phyloP scores from a whole-genome alignment of 2,329 filamentous ascomycete genomes.

The Mycogone perniciosa region DNA sequence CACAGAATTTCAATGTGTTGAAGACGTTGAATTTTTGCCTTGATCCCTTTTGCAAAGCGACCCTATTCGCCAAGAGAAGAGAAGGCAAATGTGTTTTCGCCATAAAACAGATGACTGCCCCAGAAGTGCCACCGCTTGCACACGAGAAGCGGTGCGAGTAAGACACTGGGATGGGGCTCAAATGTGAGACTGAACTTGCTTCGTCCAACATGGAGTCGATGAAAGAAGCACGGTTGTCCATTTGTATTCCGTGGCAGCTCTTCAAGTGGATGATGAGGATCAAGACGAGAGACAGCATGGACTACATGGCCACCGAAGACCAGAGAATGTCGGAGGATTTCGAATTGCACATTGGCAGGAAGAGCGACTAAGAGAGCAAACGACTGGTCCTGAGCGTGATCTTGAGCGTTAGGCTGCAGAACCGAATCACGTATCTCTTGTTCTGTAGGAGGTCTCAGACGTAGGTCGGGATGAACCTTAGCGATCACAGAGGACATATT shows the following conservation, averaged over 20 bases:
- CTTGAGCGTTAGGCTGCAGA: background rate
- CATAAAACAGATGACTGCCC: constrained; percentile 40
- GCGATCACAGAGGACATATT: constrained; percentile 3
- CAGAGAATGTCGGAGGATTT: constrained; percentile 32
- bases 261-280: constrained; percentile 23
- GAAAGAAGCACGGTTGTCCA: constrained; percentile 20
- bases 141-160: constrained; percentile 35
- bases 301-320: constrained; percentile 29
- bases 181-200: constrained; percentile 26
- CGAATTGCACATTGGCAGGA: constrained; percentile 20
- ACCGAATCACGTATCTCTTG: background rate
- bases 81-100: constrained; percentile 44
- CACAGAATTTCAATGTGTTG: constrained; percentile 41
- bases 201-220: constrained; percentile 35
- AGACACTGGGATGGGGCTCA: constrained; percentile 27
- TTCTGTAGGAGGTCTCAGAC: background rate
- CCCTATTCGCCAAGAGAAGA: constrained; percentile 47
- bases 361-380: background rate
- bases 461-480: constrained; percentile 10
- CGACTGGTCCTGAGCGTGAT: background rate
- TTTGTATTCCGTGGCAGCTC: constrained; percentile 14
- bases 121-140: constrained; percentile 35
- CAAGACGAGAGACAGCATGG: constrained; percentile 41
- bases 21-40: constrained; percentile 34
- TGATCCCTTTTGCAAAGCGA: constrained; percentile 40